phyloP scores from a whole-genome alignment of 2,329 filamentous ascomycete species.

The Colletotrichum eleusines region DNA sequence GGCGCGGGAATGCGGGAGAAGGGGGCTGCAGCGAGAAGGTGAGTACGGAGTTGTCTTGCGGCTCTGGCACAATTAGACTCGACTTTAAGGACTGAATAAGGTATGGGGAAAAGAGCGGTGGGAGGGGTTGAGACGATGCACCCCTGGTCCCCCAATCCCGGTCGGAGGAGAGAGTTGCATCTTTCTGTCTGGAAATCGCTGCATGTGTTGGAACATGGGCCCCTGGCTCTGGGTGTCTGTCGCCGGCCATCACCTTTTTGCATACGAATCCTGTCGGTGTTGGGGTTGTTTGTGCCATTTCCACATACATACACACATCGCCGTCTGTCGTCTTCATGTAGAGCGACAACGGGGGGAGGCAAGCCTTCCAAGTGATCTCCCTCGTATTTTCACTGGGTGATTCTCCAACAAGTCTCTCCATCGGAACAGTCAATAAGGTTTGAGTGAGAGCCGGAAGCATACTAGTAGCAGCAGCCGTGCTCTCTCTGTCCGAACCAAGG shows the following conservation, averaged over 20 bases:
- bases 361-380: neutral
- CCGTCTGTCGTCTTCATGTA: neutral
- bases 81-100: too few relatives aligned
- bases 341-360: neutral
- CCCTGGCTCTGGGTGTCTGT: neutral
- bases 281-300: neutral
- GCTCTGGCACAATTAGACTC: neutral
- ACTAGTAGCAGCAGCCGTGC: too few relatives aligned
- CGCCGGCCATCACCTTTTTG: neutral
- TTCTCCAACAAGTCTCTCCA: too few relatives aligned
- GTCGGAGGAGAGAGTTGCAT: neutral
- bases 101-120: neutral
- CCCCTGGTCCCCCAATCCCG: neutral
- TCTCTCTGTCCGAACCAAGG: too few relatives aligned
- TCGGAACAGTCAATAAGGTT: too few relatives aligned
- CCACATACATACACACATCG: accelerated
- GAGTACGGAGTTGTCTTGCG: neutral
- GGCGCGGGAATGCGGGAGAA: neutral
- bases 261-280: neutral
- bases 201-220: neutral
- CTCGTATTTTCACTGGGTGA: too few relatives aligned
- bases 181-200: too few relatives aligned
- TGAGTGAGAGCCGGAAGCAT: too few relatives aligned
- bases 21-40: too few relatives aligned
- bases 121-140: neutral